Base-by-base conservation (phyloP, 495 filamentous ascomycete genomes). In the Hypoxylon trugodes region DNA sequence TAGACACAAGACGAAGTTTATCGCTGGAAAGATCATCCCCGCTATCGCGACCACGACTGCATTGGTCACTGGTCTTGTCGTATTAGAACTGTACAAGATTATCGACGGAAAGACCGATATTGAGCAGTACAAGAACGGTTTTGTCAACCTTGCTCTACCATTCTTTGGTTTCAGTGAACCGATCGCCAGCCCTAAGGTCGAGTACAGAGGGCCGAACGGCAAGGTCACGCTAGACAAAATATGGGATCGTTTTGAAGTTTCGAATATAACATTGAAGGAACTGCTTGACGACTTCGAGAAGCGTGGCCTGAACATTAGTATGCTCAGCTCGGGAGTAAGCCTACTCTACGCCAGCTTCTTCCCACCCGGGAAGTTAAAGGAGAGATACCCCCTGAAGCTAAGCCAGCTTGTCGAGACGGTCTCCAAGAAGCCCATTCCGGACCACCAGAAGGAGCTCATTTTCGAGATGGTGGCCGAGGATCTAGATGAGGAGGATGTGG, bases 81-180 rank as follows among this genome's bases (percentile, higher is more conserved):
- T 93, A 45, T 79, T 98, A 32, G 96, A 99, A 80, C 80, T 98
- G 24, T 97, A 90, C 87, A 99, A 99, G 86, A 85, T 99, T 65
- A 81, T 98, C 35, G 96, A 97, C 74, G 95, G 93, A 66, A 96
- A 99, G 80, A 84, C 79, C 12, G 90, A 98, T 63, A 89, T 97
- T 65, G 94, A 97, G 75, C 90, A 97, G 68, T 99, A 94, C 84
- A 98, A 98, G 84, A 99, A 99, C 76, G 96, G 96, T 19, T 99
- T 99, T 73, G 79, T 98, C 74, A 99, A 99, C 79, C 81, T 99
- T 55, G 96, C 96, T 4, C 84, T 99, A 42, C 95, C 95, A 6
- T 97, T 98, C 84, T 93, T 98, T 60, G 94, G 93, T 15, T 99
- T 98, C 84, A 96, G 92, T 74, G 95, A 99, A 76, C 95, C 95